Conservation (phyloP, 108 stramenopile genomes). For the Cylindrotheca fusiformis region DNA sequence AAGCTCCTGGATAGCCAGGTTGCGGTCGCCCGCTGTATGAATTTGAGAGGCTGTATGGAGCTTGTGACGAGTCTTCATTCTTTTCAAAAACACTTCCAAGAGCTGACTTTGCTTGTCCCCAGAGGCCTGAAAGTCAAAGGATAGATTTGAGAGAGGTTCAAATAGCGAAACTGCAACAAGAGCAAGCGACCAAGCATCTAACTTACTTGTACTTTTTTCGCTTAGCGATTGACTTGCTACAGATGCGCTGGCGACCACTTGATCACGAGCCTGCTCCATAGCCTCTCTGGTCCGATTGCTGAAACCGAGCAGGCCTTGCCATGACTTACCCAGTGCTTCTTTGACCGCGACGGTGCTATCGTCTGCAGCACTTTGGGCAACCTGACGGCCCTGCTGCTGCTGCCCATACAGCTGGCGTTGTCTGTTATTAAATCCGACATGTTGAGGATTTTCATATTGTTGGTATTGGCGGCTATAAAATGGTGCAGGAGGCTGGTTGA, state of each 20-base stretch:
- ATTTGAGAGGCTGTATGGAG: slow-evolving; percentile 9
- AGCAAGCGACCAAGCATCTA: neutral
- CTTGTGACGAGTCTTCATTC: neutral
- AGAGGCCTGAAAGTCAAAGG: slow-evolving; percentile 21
- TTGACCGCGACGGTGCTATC: slow-evolving; percentile 28
- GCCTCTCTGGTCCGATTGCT: slow-evolving; percentile 44
- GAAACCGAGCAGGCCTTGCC: slow-evolving; percentile 58
- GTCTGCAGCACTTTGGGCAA: slow-evolving; percentile 23
- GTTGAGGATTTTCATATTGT: slow-evolving; percentile 11
- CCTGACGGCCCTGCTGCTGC: slow-evolving; percentile 18
- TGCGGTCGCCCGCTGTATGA: slow-evolving; percentile 4
- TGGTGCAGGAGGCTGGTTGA: slow-evolving; percentile 4
- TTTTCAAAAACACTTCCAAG: slow-evolving; percentile 52
- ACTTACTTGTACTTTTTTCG: slow-evolving; percentile 52
- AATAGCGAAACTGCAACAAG: neutral
- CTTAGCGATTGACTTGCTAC: slow-evolving; percentile 43
- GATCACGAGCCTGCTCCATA: slow-evolving; percentile 40
- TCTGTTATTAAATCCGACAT: slow-evolving; percentile 4
- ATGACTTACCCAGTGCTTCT: slow-evolving; percentile 46
- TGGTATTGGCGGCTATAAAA: slow-evolving; percentile 26
- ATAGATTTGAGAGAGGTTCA: neutral
- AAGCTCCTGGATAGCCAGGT: slow-evolving; percentile 23
- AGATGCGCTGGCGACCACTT: slow-evolving; percentile 42
- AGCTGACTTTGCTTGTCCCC: slow-evolving; percentile 33
- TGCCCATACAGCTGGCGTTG: slow-evolving; percentile 19